These are phyloP conservation scores for Kodamaea suecica DNA, from an alignment of 1,139 yeast species.

Conservation along the genomic window DNA sequence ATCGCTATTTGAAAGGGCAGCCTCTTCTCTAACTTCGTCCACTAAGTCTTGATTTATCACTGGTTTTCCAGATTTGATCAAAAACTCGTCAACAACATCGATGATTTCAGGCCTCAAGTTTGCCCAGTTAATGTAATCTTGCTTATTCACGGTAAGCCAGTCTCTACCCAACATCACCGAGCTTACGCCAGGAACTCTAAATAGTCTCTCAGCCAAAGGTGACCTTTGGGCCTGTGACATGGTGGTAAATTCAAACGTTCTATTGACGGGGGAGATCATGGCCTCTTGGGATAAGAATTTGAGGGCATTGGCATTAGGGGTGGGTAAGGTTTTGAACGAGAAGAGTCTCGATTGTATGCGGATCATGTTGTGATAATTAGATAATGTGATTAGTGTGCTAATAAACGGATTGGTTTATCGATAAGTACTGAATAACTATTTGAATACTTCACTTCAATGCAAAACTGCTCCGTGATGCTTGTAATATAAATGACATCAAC, in stretches of 20 bases:
- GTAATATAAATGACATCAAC: too few species aligned
- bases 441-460: too few species aligned
- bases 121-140: constrained; percentile 48
- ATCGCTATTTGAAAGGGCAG: constrained; percentile 14
- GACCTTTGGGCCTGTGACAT: constrained; percentile 73
- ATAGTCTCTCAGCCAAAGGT: constrained; percentile 76
- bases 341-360: constrained; percentile 12
- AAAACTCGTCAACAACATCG: constrained; percentile 37
- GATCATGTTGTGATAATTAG: too few species aligned
- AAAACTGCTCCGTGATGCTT: too few species aligned
- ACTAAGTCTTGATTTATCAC: constrained; percentile 50
- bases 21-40: constrained; percentile 35
- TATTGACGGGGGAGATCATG: constrained; percentile 59
- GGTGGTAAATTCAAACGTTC: constrained; percentile 62
- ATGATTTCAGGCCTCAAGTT: constrained; percentile 45
- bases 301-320: constrained; percentile 91
- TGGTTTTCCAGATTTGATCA: constrained; percentile 40
- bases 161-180: constrained; percentile 84
- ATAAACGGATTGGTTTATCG: too few species aligned
- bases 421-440: too few species aligned
- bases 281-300: constrained; percentile 60
- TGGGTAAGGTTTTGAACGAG: constrained; percentile 47
- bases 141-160: constrained; percentile 47
- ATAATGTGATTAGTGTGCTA: too few species aligned
- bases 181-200: constrained; percentile 79